These are phyloP conservation scores for Megacollybia platyphylla DNA, from an alignment of 1,284 basidiomycete genomes.

Conservation along the genomic window DNA sequence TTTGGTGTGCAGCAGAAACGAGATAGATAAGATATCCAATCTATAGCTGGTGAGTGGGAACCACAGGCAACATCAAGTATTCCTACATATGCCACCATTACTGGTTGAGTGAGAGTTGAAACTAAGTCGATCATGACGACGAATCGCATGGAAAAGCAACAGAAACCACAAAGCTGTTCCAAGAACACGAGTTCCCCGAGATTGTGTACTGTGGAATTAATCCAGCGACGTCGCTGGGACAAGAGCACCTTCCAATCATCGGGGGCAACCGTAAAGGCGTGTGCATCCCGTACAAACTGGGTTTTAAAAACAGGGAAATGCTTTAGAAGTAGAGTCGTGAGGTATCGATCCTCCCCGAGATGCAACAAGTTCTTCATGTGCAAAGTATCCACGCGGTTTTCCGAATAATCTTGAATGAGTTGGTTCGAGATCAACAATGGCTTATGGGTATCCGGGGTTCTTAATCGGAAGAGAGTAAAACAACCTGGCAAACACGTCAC, in stretches of 20 bases:
- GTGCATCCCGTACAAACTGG: conserved; percentile 88
- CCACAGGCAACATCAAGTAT: conserved; percentile 1
- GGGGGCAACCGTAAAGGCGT: conserved; percentile 85
- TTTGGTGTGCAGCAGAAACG: conserved; percentile 47
- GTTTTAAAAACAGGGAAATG: conserved; percentile 90
- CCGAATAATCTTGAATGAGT: conserved; percentile 87
- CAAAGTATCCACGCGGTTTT: conserved; percentile 92
- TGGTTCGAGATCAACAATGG: conserved; percentile 82
- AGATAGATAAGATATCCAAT: conserved; percentile 81
- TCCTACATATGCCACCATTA: conserved; percentile 89
- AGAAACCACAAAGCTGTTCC: conserved; percentile 93
- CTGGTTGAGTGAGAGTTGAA: conserved; percentile 79
- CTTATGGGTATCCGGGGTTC: conserved; percentile 88
- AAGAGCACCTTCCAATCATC: conserved; percentile 90
- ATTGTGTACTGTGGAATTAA: conserved; percentile 98
- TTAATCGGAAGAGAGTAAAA: conserved; percentile 90
- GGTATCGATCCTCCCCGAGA: conserved; percentile 96
- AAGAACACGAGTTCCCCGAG: conserved; percentile 86
- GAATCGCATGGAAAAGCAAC: conserved; percentile 98
- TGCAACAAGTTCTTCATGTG: conserved; percentile 97
- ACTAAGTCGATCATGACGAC: conserved; percentile 93
- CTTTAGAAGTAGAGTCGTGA: conserved; percentile 91
- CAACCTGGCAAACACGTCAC: conserved; percentile 98
- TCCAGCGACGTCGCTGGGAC: conserved; percentile 98
- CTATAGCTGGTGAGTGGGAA: conserved; percentile 24